Base-by-base conservation (phyloP, 257 asterid species). In the Cinchona pubescens region DNA sequence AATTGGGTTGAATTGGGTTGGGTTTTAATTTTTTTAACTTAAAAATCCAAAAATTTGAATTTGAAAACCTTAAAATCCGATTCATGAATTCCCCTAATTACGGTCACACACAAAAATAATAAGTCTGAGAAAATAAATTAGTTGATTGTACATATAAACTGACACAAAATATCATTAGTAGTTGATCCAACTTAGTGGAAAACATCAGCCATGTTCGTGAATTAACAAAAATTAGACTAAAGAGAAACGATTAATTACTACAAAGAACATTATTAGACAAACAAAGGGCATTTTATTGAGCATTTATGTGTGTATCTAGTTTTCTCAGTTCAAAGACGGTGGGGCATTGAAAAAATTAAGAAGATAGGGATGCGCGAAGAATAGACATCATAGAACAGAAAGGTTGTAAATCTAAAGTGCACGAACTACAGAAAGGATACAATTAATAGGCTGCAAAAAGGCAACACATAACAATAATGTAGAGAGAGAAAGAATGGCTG, bases 381-480 rank as follows among this genome's bases (percentile, higher is more conserved):
- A 30, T 32, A 62, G 67, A 14, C 14, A 32, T 11, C 67, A 62
- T 67, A 75, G 76, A 1, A 19, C 76, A 72, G 68, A 77, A 38
- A 75, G 78, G 68, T 70, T 79, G 58, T 76, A 80, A 80, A 78
- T 75, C 71, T 62, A 69, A 78, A 75, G 76, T 72, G 79, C 82
- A 75, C 79, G 85, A 79, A 82, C 85, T 84, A 45, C 84, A 78
- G 79, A 82, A 79, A 65, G 86, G 76, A 72, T 65, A 67, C 82
- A 81, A 74, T 79, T 80, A 76, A 76, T 73, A 60, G 85, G 84
- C 85, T 83, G 77, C 83, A 80, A 75, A 83, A 86, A 82, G 82
- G 79, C 75, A 64, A 14, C 67, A 68, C 74, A 77, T 48, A 77
- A 48, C 78, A 79, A 85, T 81, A 79, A 82, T 84, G 76, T 45